These are phyloP conservation scores for Beauveria caledonica DNA, from an alignment of 2,329 filamentous ascomycete species.

Conservation along the genomic window DNA sequence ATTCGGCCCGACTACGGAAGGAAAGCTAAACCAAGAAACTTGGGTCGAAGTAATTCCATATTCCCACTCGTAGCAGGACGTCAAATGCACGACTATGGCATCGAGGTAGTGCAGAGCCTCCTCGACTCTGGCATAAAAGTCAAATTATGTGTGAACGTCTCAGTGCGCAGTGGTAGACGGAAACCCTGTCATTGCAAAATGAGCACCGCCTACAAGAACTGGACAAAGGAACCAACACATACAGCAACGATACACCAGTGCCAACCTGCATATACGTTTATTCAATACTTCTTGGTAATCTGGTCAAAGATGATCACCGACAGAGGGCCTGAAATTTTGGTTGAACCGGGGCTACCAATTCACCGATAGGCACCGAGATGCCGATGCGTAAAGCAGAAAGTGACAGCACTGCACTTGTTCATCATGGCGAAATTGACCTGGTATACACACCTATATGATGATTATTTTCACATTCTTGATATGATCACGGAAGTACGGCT, in stretches of 20 bases:
- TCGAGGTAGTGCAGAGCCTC: background rate
- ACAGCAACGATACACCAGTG: background rate
- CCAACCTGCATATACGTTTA: background rate
- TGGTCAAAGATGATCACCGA: background rate
- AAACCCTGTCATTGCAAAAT: conserved; percentile 1
- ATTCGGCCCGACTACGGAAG: background rate
- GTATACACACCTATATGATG: background rate
- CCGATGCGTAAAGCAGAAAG: background rate
- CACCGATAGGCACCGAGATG: background rate
- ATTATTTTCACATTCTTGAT: background rate
- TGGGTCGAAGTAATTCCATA: background rate
- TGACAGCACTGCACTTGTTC: background rate
- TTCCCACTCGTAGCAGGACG: background rate
- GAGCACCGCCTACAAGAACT: no score
- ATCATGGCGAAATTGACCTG: background rate
- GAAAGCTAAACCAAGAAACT: background rate
- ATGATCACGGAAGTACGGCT: background rate
- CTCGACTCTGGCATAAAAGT: background rate
- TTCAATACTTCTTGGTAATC: background rate
- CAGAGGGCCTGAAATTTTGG: background rate
- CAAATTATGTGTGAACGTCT: background rate
- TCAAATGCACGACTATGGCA: background rate
- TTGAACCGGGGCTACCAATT: background rate
- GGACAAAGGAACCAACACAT: conserved; percentile 4
- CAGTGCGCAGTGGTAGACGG: background rate